Conservation (phyloP, 1,284 basidiomycete species). For the Prillingera fragicola region DNA sequence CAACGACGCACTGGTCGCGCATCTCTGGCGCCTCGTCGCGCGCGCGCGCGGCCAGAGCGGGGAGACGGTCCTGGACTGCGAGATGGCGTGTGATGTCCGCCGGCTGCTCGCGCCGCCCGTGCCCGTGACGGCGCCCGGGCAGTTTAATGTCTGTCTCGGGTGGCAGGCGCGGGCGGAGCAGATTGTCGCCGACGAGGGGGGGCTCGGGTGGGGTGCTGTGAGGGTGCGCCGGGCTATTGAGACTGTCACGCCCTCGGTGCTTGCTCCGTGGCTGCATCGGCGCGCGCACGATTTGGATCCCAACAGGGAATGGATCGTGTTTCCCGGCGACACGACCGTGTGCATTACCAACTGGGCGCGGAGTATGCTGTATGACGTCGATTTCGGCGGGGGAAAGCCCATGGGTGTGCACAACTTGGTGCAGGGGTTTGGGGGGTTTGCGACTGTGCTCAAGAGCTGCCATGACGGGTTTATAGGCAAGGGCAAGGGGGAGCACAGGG, state of each 20-base stretch:
- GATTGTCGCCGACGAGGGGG: constrained; percentile 26
- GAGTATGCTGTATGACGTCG: constrained; percentile 46
- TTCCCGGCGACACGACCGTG: constrained; percentile 47
- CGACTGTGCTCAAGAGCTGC: constrained; percentile 3
- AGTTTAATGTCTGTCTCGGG: constrained; percentile 42
- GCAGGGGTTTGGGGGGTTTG: constrained; percentile 5
- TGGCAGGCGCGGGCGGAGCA: constrained; percentile 38
- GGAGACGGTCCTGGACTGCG: constrained; percentile 29
- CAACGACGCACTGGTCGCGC: constrained; percentile 51
- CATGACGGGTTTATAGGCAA: no score
- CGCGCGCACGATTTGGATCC: constrained; percentile 44
- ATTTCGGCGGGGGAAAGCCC: constrained; percentile 45
- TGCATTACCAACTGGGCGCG: constrained; percentile 50
- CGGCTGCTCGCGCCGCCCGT: constrained; percentile 40
- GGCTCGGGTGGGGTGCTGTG: background rate
- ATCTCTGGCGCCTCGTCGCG: constrained; percentile 49
- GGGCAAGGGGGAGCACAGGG: no score
- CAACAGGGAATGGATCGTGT: constrained; percentile 47
- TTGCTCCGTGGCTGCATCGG: constrained; percentile 48
- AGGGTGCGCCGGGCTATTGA: constrained; percentile 41
- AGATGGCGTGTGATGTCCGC: constrained; percentile 45
- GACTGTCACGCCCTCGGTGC: constrained; percentile 25
- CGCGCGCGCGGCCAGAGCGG: constrained; percentile 39
- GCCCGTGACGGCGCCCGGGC: constrained; percentile 6
- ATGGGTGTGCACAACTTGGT: constrained; percentile 27